Percentiles rank a stretch among this genome's conserved stretches.
Conservation (phyloP, 495 filamentous ascomycete species). For the Xylaria acuta region DNA sequence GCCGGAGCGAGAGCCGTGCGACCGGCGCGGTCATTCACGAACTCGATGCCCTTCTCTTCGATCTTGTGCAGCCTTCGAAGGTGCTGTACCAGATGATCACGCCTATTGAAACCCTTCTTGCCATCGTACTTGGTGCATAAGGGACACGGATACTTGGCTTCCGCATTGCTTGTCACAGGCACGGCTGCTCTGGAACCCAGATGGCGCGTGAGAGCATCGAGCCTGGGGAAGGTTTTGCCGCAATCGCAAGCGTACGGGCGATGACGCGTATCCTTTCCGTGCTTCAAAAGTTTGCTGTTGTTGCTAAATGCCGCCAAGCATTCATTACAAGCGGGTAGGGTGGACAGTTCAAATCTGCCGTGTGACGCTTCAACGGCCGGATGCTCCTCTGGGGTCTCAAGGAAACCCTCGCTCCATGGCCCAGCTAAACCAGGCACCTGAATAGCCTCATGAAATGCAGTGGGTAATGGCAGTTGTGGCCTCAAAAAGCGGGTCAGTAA, state of each 20-base stretch:
- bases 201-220: background rate
- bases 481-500: slow-evolving; percentile 8
- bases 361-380: background rate
- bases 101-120: background rate
- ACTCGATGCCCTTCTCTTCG: background rate
- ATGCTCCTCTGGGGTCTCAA: background rate
- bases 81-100: background rate
- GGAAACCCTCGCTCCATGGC: background rate
- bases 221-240: background rate
- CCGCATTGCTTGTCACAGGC: background rate
- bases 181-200: background rate
- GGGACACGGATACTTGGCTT: background rate
- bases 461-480: no score
- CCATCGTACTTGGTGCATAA: background rate
- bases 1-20: background rate
- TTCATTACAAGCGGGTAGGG: background rate
- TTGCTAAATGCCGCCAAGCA: background rate
- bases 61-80: background rate
- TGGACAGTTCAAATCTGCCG: background rate
- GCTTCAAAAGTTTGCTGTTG: background rate
- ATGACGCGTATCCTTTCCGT: background rate
- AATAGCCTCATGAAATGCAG: no score
- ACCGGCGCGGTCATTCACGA: background rate
- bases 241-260: background rate
- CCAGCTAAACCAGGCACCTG: background rate